A percentile compares a stretch with the other conserved stretches of the same genome.
Conservation (phyloP, 176 grass and related monocot genomes). For the Lolium rigidum region DNA sequence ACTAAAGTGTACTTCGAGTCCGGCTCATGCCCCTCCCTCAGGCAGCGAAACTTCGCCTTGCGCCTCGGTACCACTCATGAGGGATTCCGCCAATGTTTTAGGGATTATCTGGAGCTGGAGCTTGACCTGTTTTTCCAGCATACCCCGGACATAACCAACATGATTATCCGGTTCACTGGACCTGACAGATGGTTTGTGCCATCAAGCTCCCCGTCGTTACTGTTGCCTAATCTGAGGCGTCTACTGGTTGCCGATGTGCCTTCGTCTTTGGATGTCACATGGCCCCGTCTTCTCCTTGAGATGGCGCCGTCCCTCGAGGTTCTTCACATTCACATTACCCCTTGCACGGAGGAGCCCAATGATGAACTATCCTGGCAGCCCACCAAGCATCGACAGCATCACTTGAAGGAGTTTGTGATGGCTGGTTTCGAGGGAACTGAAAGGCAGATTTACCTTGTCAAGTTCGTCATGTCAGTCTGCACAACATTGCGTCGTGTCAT, state of each 20-base stretch:
- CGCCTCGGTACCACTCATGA: background rate
- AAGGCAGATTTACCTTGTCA: slow-evolving; percentile 33
- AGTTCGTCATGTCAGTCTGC: slow-evolving; percentile 7
- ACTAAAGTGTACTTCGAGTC: background rate
- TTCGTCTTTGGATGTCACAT: slow-evolving; percentile 17
- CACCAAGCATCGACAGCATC: background rate
- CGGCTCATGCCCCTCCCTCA: background rate
- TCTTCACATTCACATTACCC: slow-evolving; percentile 12
- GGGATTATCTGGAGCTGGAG: background rate
- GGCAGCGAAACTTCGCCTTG: background rate
- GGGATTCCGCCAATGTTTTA: background rate
- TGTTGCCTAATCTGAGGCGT: background rate
- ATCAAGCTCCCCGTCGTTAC: background rate
- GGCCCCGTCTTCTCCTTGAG: background rate
- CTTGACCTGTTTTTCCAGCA: background rate
- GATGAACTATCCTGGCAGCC: background rate
- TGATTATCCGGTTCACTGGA: slow-evolving; percentile 30
- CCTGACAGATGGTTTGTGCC: slow-evolving; percentile 38
- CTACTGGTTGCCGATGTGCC: slow-evolving; percentile 18
- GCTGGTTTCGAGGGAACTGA: slow-evolving; percentile 32
- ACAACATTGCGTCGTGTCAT: background rate
- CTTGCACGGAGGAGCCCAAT: background rate
- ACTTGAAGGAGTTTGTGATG: slow-evolving; percentile 43
- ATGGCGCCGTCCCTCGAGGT: slow-evolving; percentile 24
- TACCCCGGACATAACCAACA: background rate